Conservation (phyloP, 2,329 filamentous ascomycete species). For the Curvularia sp. region DNA sequence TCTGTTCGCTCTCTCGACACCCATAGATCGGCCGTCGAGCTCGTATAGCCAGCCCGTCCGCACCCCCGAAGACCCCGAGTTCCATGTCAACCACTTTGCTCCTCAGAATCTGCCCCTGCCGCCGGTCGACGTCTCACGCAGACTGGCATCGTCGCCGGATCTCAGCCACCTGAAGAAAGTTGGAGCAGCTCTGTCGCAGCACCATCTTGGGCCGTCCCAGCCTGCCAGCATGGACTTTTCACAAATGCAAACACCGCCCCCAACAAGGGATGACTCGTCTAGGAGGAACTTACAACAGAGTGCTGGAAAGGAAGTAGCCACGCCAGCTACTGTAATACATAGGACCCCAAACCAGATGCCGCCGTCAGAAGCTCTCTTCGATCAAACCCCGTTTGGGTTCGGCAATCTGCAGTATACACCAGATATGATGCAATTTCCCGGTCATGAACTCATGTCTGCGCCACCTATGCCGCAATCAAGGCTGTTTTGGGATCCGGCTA, state of each 20-base stretch:
- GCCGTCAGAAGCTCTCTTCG: constrained; percentile 41
- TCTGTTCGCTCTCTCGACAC: constrained; percentile 47
- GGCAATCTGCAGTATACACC: constrained; percentile 64
- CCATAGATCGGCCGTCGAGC: constrained; percentile 46
- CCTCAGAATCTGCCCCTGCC: constrained; percentile 63
- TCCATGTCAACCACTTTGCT: constrained; percentile 70
- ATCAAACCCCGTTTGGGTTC: constrained; percentile 56
- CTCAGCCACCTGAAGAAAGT: constrained; percentile 40
- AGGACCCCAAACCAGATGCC: constrained; percentile 48
- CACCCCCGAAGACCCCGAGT: constrained; percentile 53
- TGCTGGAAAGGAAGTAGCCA: constrained; percentile 36
- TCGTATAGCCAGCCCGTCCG: constrained; percentile 46
- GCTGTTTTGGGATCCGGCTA: constrained; percentile 48
- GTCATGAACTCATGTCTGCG: constrained; percentile 62
- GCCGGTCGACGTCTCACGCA: constrained; percentile 66
- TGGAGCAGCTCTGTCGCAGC: constrained; percentile 17
- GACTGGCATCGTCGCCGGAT: constrained; percentile 65
- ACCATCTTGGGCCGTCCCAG: constrained; percentile 29
- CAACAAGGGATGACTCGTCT: constrained; percentile 63
- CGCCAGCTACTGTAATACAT: constrained; percentile 52
- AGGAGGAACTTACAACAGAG: constrained; percentile 54
- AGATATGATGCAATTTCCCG: constrained; percentile 62
- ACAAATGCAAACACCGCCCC: constrained; percentile 68
- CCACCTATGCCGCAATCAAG: constrained; percentile 62
- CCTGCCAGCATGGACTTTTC: constrained; percentile 51